These are phyloP conservation scores for Schizophyllum amplum DNA, from an alignment of 1,284 basidiomycete species.

Conservation along the genomic window DNA sequence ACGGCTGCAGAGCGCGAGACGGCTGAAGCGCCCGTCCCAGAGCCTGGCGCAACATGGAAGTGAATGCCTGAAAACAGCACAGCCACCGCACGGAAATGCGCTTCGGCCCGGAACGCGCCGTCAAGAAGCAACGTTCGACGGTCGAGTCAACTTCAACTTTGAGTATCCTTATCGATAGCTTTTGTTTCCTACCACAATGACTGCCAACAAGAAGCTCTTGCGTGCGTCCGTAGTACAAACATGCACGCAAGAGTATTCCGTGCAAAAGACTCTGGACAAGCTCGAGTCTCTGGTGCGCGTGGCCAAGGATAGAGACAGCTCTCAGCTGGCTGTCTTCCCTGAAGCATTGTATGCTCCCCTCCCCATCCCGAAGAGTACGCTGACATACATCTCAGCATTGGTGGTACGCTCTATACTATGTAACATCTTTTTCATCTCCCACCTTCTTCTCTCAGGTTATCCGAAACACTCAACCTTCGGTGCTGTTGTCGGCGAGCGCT, in stretches of 20 bases:
- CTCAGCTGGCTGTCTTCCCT: conserved; percentile 61
- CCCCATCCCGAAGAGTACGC: too few relatives aligned
- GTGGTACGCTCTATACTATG: neutral
- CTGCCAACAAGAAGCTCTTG: conserved; percentile 11
- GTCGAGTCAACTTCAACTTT: too few relatives aligned
- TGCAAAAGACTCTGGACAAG: conserved; percentile 48
- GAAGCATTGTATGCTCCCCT: conserved; percentile 55
- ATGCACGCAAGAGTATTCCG: conserved; percentile 43
- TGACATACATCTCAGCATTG: too few relatives aligned
- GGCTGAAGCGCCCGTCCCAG: neutral
- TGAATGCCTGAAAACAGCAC: neutral
- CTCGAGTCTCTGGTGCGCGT: conserved; percentile 41
- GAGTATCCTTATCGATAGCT: too few relatives aligned
- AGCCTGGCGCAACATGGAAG: neutral
- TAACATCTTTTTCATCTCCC: neutral
- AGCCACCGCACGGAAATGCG: neutral
- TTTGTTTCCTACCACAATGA: too few relatives aligned
- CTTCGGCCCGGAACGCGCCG: too few relatives aligned
- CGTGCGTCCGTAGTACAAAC: conserved; percentile 50
- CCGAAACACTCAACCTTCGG: conserved; percentile 59
- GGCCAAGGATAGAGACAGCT: conserved; percentile 42
- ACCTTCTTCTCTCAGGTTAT: conserved; percentile 55
- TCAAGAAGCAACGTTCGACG: too few relatives aligned
- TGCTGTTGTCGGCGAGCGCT: conserved; percentile 45
- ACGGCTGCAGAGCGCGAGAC: neutral